Base-by-base conservation (phyloP, 2,329 filamentous ascomycete genomes). In the Fusarium annulatum region DNA sequence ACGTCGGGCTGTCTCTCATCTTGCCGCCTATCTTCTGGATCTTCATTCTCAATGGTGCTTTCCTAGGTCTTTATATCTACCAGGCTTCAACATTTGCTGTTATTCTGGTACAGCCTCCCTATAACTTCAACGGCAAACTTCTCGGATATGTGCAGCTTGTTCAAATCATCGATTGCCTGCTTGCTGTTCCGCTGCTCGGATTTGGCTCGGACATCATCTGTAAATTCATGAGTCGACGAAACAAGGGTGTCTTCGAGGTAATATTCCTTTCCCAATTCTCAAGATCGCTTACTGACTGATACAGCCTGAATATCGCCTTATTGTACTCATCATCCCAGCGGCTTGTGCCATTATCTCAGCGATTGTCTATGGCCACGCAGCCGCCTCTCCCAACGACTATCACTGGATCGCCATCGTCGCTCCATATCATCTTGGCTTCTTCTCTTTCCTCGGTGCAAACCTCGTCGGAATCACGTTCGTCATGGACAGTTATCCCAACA, bases 401-500 rank as follows among this genome's bases (percentile, higher is more conserved):
- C 64, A 67, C 34, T 67, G 53, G 64, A 67, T 67, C 0, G 62
- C 62, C 23, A 60, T 67, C 9, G 64, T 67, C 0, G 62, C 62
- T 0, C 41, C 52, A 4, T 67, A 67, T 7, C 64, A 67, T 10
- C 62, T 67, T 0, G 45, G 64, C 5, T 67, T 67, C 34, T 67
- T 67, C 8, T 46, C 62, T 1, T 67, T 67, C 28, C 64, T 67
- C 0, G 53, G 62, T 2, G 64, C 64, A 0, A 67, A 67, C 23
- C 12, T 67, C 21, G 62, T 67, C 0, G 64, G 64, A 2, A 67
- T 67, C 7, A 67, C 64, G 1, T 67, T 67, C 0, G 53, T 67
- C 4, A 67, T 67, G 62, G 64, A 67, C 3, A 67, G 62, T 14
- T 67, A 67, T 2, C 64, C 64, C 7, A 67, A 51, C 4, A 67